phyloP scores from a whole-genome alignment of 108 stramenopile genomes.

The Aurantiochytrium sp. region DNA sequence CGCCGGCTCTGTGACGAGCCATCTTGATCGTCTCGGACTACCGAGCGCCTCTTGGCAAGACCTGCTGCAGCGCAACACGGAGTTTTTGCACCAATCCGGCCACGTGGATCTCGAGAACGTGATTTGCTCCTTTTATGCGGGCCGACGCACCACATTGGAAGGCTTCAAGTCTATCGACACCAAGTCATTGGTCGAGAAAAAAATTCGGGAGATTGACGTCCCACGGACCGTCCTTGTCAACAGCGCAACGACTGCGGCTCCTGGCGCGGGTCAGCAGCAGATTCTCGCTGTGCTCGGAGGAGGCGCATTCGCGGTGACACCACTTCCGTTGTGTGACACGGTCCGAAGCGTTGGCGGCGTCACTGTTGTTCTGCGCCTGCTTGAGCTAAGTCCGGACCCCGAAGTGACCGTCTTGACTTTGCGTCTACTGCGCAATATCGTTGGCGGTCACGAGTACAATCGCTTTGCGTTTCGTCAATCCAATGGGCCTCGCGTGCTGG shows the following conservation, averaged over 20 bases:
- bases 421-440: neutral
- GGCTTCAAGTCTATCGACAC: neutral
- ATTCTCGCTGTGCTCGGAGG: neutral
- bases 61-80: neutral
- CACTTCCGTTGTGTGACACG: neutral
- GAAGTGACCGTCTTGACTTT: neutral
- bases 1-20: neutral
- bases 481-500: neutral
- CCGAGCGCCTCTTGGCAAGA: neutral
- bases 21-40: neutral
- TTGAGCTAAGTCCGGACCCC: neutral
- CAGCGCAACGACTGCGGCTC: neutral
- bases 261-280: neutral
- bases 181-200: neutral
- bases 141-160: neutral
- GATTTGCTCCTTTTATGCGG: neutral
- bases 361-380: neutral
- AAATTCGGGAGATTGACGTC: neutral
- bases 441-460: slow-evolving; percentile 1
- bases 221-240: neutral
- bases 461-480: neutral
- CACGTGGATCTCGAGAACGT: slow-evolving; percentile 6
- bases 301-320: neutral
- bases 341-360: neutral
- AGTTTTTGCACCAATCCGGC: neutral